phyloP scores from a whole-genome alignment of 495 filamentous ascomycete species.

The Rostrohypoxylon terebratum region DNA sequence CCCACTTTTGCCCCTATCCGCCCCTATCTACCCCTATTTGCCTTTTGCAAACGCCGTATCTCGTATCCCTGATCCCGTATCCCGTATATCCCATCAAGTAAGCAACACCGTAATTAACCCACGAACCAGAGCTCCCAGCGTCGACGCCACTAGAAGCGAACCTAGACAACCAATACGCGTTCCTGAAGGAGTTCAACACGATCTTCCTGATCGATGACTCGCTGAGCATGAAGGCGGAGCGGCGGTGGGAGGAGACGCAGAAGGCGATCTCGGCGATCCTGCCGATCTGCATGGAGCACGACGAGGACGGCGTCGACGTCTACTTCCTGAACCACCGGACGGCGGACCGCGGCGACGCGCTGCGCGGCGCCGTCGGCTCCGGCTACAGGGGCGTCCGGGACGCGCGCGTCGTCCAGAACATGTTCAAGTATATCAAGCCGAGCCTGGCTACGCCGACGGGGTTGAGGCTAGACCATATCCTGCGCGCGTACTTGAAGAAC shows the following conservation, averaged over 20 bases:
- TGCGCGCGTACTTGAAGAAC: slow-evolving; percentile 72
- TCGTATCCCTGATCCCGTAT: too few species aligned
- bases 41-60: background rate
- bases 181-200: slow-evolving; percentile 89
- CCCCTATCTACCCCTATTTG: background rate
- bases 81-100: too few species aligned
- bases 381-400: slow-evolving; percentile 70
- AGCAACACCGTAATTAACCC: background rate
- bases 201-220: slow-evolving; percentile 95
- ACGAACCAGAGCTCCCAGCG: background rate
- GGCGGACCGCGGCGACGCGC: slow-evolving; percentile 22
- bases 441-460: slow-evolving; percentile 80
- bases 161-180: slow-evolving; percentile 78
- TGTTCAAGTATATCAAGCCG: slow-evolving; percentile 76
- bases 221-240: slow-evolving; percentile 79
- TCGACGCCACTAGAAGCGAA: background rate
- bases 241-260: slow-evolving; percentile 80
- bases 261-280: slow-evolving; percentile 80
- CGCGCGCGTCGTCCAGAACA: slow-evolving; percentile 64
- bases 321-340: slow-evolving; percentile 83
- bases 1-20: background rate
- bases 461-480: slow-evolving; percentile 74
- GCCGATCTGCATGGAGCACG: slow-evolving; percentile 84
- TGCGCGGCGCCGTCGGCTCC: slow-evolving; percentile 51
- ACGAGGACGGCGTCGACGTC: slow-evolving; percentile 92